phyloP scores from a whole-genome alignment of 495 filamentous ascomycete genomes.

The Friedmanniomyces simplex region DNA sequence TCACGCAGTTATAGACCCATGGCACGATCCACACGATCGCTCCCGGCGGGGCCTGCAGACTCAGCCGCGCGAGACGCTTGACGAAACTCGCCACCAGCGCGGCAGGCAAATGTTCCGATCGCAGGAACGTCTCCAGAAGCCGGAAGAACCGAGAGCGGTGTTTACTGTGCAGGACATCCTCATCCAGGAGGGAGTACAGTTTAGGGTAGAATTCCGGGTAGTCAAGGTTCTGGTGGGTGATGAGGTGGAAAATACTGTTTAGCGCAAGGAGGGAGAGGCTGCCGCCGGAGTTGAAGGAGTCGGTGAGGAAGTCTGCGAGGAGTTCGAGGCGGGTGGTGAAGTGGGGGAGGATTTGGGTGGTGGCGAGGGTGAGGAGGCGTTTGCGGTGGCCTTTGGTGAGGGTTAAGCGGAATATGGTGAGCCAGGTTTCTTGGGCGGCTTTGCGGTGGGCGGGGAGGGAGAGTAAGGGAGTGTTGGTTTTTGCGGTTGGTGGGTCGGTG shows the following conservation, averaged over 20 bases:
- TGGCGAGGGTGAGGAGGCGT: constrained; percentile 59
- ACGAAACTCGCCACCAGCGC: constrained; percentile 89
- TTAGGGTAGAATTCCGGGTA: constrained; percentile 92
- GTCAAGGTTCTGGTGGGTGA: constrained; percentile 85
- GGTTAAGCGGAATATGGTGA: constrained; percentile 59
- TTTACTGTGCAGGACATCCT: constrained; percentile 78
- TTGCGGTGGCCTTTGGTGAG: constrained; percentile 68
- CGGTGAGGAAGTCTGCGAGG: constrained; percentile 95
- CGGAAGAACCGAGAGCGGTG: constrained; percentile 91
- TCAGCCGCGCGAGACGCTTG: constrained; percentile 74
- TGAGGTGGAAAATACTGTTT: constrained; percentile 90
- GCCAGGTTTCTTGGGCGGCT: constrained; percentile 71
- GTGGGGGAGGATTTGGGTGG: constrained; percentile 71
- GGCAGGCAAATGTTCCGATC: constrained; percentile 87
- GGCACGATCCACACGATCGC: constrained; percentile 83
- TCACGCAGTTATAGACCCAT: constrained; percentile 91
- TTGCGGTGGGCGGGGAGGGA: constrained; percentile 54
- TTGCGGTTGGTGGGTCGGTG: constrained; percentile 30
- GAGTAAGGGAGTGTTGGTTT: constrained; percentile 36
- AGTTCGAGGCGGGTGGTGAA: constrained; percentile 66
- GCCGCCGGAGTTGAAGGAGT: constrained; percentile 79
- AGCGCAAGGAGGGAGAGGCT: constrained; percentile 77
- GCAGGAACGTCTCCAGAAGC: constrained; percentile 79
- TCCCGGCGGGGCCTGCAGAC: constrained; percentile 72
- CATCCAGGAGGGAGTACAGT: constrained; percentile 82